These are phyloP conservation scores for Carex parvula DNA, from an alignment of 176 grass and related monocot species.

Conservation along the genomic window DNA sequence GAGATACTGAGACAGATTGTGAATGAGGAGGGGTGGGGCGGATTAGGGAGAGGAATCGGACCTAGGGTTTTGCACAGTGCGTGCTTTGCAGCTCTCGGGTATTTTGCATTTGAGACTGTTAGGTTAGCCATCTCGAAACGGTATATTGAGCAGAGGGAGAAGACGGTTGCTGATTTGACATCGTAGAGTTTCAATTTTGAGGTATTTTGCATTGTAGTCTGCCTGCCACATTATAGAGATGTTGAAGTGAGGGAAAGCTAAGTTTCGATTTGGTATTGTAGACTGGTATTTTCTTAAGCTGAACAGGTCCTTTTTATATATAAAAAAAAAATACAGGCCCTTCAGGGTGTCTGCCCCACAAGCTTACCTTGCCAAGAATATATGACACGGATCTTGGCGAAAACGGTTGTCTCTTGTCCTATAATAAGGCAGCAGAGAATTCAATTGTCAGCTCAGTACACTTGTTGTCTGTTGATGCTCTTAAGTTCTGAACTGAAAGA, in stretches of 20 bases:
- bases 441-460: slow-evolving; percentile 52
- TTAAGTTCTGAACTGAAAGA: slow-evolving; percentile 45
- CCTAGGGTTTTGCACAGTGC: slow-evolving; percentile 90
- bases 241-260: background rate
- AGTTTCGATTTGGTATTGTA: background rate
- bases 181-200: background rate
- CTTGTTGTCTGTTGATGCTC: slow-evolving; percentile 36
- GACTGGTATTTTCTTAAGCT: background rate
- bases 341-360: slow-evolving; percentile 62
- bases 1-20: slow-evolving; percentile 74
- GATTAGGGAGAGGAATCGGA: slow-evolving; percentile 62
- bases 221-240: background rate
- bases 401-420: slow-evolving; percentile 38
- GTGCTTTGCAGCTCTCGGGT: slow-evolving; percentile 75
- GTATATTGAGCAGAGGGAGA: slow-evolving; percentile 44
- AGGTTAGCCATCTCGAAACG: slow-evolving; percentile 61
- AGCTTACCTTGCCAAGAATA: slow-evolving; percentile 44
- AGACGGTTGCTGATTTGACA: slow-evolving; percentile 7
- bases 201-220: background rate
- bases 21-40: slow-evolving; percentile 61
- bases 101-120: slow-evolving; percentile 81
- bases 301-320: background rate
- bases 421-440: slow-evolving; percentile 57
- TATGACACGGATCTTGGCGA: slow-evolving; percentile 34
- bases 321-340: slow-evolving; percentile 34